Base-by-base conservation (phyloP, 202 grass and related monocot species). In the Setaria italica region DNA sequence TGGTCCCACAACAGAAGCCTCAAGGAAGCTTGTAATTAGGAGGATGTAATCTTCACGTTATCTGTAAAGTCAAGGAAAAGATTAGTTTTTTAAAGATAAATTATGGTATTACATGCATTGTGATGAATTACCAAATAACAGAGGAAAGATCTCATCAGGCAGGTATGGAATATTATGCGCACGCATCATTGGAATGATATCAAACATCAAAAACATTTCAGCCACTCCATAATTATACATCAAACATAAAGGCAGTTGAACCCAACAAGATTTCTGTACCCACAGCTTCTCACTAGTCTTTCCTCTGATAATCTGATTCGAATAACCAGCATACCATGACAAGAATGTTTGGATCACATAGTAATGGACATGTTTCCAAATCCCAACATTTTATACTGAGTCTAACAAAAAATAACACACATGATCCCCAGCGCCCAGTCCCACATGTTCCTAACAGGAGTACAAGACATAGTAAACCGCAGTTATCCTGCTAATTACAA, bases 1-100 rank as follows among this genome's bases (percentile, higher is more conserved):
- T 48, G 60, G 55, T 85, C 66, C 68, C 33, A 30, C 79, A 39
- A 57, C 53, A 39, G 34, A 47, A 64, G 15, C 49, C 25, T 45
- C 49, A 16, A 14, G 6, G 67, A 70, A 72, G 25, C 65, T 72
- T 81, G 13, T 25, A 55, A 33, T 43, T 77, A 62, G 42, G 16
- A 73, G 10, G 43, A 72, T 20, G 34, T 21, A 77, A 33, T 16
- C 37, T 49, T 12, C 30, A 48, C 32, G 77, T 74, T 67, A 64
- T 92, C 91, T 90, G 87, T 81, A 90, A 67, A 54, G 19, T 25
- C 2, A 69, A 74, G 2, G 5, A 45, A 53, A 78, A 48, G 11
- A 69, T 82, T 25, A 82, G 49, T 58, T 55, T 57, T 47, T 9
- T 9, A 19, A n/a, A 62, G 19, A 35, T 45, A 14, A 58, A 46